Conservation (phyloP, 331 rosid species). For the Prunus yedoensis region DNA sequence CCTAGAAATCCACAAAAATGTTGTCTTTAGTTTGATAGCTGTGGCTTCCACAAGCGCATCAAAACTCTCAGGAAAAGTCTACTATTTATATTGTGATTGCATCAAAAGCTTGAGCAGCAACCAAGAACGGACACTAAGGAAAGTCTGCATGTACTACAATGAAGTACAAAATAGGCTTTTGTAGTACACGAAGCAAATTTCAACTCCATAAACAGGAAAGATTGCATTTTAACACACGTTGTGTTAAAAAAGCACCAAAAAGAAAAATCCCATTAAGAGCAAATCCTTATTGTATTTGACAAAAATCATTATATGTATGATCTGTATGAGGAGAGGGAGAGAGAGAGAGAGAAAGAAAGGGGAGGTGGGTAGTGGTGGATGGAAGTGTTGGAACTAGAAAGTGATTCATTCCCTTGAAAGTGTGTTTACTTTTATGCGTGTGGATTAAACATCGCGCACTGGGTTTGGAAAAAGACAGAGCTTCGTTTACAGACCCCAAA, state of each 20-base stretch:
- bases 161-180: constrained; percentile 24
- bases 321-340: no score
- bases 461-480: neutral
- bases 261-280: neutral
- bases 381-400: neutral
- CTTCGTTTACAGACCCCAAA: neutral
- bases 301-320: neutral
- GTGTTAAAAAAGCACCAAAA: neutral
- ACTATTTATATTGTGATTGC: neutral
- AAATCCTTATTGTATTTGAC: constrained; percentile 19
- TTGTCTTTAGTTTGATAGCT: neutral
- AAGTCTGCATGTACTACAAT: constrained; percentile 48
- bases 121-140: neutral
- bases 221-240: neutral
- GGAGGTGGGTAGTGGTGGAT: constrained; percentile 5
- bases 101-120: neutral
- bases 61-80: neutral
- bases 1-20: neutral
- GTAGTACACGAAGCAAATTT: constrained; percentile 20
- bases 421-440: constrained; percentile 2
- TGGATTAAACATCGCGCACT: constrained; percentile 13
- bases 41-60: neutral
- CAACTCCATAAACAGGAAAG: neutral
- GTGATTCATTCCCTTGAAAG: neutral
- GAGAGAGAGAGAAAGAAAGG: neutral